These are phyloP conservation scores for Calonectria pseudoturangicola DNA, from an alignment of 2,329 filamentous ascomycete species.

Conservation along the genomic window DNA sequence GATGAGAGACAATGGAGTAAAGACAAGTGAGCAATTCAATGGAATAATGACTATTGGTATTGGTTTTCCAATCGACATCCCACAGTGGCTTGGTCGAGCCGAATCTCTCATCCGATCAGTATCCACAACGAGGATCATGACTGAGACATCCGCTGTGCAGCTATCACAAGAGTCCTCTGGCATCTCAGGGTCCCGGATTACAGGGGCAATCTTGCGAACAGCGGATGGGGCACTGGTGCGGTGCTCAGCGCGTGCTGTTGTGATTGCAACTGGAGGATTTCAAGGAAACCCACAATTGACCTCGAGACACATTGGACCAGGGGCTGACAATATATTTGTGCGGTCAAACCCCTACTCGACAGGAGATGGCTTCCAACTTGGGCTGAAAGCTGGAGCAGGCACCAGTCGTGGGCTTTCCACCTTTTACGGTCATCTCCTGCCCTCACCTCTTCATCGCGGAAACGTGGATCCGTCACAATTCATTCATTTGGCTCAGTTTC, in stretches of 20 bases:
- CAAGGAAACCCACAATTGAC: slow-evolving; percentile 41
- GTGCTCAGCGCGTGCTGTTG: slow-evolving; percentile 37
- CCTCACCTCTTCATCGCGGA: slow-evolving; percentile 35
- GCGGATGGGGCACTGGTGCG: slow-evolving; percentile 23
- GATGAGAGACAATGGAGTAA: slow-evolving; percentile 40
- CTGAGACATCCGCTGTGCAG: slow-evolving; percentile 35
- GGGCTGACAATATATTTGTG: slow-evolving; percentile 41
- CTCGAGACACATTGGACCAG: slow-evolving; percentile 34
- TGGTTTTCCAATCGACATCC: slow-evolving; percentile 42
- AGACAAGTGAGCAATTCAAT: slow-evolving; percentile 41
- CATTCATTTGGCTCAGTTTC: slow-evolving; percentile 43
- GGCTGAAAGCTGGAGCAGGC: slow-evolving; percentile 33
- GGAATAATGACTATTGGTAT: slow-evolving; percentile 45
- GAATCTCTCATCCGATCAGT: slow-evolving; percentile 37
- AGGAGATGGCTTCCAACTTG: slow-evolving; percentile 41
- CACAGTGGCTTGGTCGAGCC: slow-evolving; percentile 40
- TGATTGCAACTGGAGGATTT: slow-evolving; percentile 43
- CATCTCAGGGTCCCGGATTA: slow-evolving; percentile 30
- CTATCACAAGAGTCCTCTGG: slow-evolving; percentile 23
- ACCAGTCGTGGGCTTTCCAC: slow-evolving; percentile 41
- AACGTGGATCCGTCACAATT: slow-evolving; percentile 41
- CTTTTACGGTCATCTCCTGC: slow-evolving; percentile 42
- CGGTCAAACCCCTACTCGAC: slow-evolving; percentile 43
- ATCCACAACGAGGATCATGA: slow-evolving; percentile 16
- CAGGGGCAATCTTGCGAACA: slow-evolving; percentile 31